Evolutionary conservation across 2,329 filamentous ascomycete genomes (phyloP), one percentile per base, ranked within the genome.

Genomic region (Fusarium veterinarium): DNA sequence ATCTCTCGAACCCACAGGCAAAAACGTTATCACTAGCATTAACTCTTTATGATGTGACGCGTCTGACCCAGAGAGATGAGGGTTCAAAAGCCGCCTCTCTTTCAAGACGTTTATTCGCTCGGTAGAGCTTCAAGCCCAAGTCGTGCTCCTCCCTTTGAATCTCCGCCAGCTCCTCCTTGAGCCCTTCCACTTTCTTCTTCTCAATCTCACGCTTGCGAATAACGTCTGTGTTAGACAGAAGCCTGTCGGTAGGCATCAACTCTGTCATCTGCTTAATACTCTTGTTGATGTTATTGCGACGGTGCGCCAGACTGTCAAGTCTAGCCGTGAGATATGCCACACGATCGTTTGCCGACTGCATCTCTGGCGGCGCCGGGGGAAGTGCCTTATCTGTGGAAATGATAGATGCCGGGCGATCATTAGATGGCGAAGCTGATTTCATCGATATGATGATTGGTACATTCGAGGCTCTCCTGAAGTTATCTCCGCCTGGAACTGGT

Each of bases 81-180:
- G 89, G 89, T 76, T 93, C 91, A 76, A 86, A 92, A 38, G 86
- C 85, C 5, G 86, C 87, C 58, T 92, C 88, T 71, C 91, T 88
- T 76, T 95, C 92, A 75, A 91, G 86, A 52, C 93, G 88, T 84
- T 94, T 95, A 82, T 93, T 92, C 14, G 92, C 91, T 28, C 92
- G 85, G 79, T 93, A 90, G 60, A 96, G 84, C 80, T 91, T 91
- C 76, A 96, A 83, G 2, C 93, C 93, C 45, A 95, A 83, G 62
- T 96, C 93, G 77, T 95, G 92, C 81, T 95, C 92, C 80, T 95
- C 91, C 71, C 90, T 87, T 80, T 90, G 88, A 31, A 96, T 89
- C 70, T 95, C 92, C 7, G 91, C 88, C 40, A 95, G 86, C 79
- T 95, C 92, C 56, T 83, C 82, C 65, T 88, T 87, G 57, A 95